Base-by-base conservation (phyloP, 345 rosid species). In the Fremontodendron californicum region DNA sequence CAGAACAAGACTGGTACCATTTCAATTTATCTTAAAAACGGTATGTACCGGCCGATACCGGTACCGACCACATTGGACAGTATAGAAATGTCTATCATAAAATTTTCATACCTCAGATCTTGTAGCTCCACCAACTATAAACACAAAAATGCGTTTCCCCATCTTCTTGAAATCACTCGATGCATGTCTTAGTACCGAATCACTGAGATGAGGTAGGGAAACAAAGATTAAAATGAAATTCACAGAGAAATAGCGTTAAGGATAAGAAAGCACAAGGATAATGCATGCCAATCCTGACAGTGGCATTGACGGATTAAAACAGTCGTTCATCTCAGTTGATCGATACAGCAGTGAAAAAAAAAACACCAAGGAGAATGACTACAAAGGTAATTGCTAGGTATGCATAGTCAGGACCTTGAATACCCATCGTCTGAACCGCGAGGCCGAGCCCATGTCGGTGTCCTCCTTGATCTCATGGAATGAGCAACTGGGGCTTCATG, bases 121-220 rank as follows among this genome's bases (percentile, higher is more conserved):
- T 8, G 99, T 96, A 29, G 96, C 94, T 67, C 99, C 99, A 76
- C 99, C 99, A 1, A 90, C 91, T 5, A 96, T 91, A 74, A 94
- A 96, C 73, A 96, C 89, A 83, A 96, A 96, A 51, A 94, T 90
- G 29, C 99, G 93, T 16, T 82, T 90, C 40, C 98, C 99, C 97
- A 88, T 88, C 90, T 89, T 96, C 87, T 86, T 94, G 71, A 87
- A 87, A 84, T 96, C 98, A 66, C 98, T 89, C 25, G 97, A 90
- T 37, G 94, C 86, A 42, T 90, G 97, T 78, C 86, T 92, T 52
- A 94, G 88, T 57, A 96, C 81, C 0, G 98, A 88, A 86, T 96
- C 98, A 74, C 99, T 96, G 91, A 55, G 52, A 21, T 60, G 51
- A 76, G 35, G 69, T 29, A 33, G 52, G 27, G 55, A 75, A 19